phyloP scores from a whole-genome alignment of 495 filamentous ascomycete genomes.

The Podospora australis region DNA sequence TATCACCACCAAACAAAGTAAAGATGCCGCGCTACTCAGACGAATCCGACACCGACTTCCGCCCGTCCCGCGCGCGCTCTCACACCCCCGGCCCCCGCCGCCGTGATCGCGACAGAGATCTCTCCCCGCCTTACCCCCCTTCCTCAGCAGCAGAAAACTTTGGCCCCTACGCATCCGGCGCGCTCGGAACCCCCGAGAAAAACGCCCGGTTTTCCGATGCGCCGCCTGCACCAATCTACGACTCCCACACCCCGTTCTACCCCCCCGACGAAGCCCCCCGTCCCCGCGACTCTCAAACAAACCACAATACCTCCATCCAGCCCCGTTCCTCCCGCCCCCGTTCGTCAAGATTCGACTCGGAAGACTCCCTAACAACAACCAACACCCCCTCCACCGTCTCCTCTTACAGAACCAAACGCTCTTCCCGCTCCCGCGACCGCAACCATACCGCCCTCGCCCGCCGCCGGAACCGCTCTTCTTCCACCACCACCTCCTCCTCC shows the following conservation, averaged over 20 bases:
- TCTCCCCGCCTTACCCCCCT: constrained; percentile 4
- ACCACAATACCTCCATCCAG: not conserved
- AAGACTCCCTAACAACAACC: not conserved
- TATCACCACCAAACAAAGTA: not conserved
- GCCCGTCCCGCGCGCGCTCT: not conserved
- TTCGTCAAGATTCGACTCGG: not conserved
- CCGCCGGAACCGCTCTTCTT: not conserved
- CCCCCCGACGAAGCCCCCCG: constrained; percentile 2
- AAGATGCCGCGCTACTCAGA: not conserved
- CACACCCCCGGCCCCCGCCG: constrained; percentile 1
- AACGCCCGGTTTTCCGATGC: no score
- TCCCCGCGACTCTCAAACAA: not conserved
- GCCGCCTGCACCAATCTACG: constrained; percentile 5
- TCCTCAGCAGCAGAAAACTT: not conserved
- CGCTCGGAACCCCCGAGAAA: no score
- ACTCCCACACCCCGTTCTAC: constrained; percentile 13
- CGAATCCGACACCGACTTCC: not conserved
- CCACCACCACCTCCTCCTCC: not conserved
- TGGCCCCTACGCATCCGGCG: constrained; percentile 4
- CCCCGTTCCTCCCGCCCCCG: not conserved
- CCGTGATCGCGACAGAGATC: not conserved
- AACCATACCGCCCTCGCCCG: not conserved
- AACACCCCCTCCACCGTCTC: not conserved
- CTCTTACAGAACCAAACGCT: no score
- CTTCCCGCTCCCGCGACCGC: not conserved